Conservation (phyloP, 179 eudicot species). For the Spinacia oleracea region DNA sequence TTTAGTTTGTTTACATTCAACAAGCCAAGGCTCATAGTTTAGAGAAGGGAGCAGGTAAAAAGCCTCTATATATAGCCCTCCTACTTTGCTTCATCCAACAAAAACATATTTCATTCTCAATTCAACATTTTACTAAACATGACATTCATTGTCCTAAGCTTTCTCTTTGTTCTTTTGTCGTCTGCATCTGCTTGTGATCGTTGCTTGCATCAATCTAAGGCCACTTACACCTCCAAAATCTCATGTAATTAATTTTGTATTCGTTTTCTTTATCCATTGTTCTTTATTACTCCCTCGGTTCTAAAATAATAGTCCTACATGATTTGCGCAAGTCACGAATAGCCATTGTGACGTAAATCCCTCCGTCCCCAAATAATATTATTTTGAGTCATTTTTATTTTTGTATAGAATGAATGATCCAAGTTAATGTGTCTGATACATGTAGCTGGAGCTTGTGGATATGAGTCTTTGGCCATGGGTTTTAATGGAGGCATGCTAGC, state of each 20-base stretch:
- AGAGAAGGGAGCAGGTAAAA: not conserved
- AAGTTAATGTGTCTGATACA: not conserved
- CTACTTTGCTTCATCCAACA: not conserved
- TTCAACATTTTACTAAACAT: not conserved
- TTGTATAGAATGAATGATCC: too few species aligned
- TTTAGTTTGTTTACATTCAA: not conserved
- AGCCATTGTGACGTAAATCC: too few species aligned
- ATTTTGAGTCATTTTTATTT: too few species aligned
- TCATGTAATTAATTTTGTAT: conserved; percentile 20
- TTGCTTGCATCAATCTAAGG: conserved; percentile 26
- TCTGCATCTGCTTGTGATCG: conserved; percentile 30
- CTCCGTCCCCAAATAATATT: too few species aligned
- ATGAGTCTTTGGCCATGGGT: conserved; percentile 54
- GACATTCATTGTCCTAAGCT: conserved; percentile 6
- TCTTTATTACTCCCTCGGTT: not conserved
- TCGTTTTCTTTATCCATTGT: not conserved
- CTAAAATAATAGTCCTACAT: not conserved
- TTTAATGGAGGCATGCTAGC: conserved; percentile 58
- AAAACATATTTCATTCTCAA: not conserved
- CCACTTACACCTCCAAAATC: conserved; percentile 22
- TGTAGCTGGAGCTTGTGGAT: conserved; percentile 86
- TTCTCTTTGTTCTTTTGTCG: conserved; percentile 10
- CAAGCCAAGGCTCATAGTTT: not conserved
- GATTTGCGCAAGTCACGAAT: too few species aligned
- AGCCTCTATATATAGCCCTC: not conserved